Percentiles rank a stretch among this genome's conserved stretches.
These are phyloP conservation scores for Entonaema liquescens DNA, from an alignment of 495 filamentous ascomycete genomes.

Conservation along the genomic window DNA sequence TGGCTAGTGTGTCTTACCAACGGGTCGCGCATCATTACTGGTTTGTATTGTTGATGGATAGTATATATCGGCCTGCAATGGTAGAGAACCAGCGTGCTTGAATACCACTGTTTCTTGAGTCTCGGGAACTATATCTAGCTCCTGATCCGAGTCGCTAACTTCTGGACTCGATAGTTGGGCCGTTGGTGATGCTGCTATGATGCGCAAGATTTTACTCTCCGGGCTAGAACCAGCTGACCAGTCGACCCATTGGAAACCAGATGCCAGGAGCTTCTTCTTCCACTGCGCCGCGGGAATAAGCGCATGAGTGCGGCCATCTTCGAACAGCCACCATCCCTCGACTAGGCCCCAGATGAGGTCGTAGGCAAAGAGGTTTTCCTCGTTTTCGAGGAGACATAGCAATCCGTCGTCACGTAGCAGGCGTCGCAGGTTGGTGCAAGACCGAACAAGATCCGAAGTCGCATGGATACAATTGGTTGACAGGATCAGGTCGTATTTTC, in stretches of 20 bases:
- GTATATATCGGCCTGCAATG: conserved; percentile 57
- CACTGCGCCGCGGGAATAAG: conserved; percentile 48
- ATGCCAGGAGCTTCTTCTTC: conserved; percentile 49
- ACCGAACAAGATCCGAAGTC: conserved; percentile 45
- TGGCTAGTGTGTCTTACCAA: conserved; percentile 14
- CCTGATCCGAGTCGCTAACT: not conserved
- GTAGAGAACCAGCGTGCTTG: conserved; percentile 39
- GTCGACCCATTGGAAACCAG: conserved; percentile 56
- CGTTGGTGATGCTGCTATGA: conserved; percentile 36
- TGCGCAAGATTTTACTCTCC: conserved; percentile 45
- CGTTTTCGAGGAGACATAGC: conserved; percentile 57
- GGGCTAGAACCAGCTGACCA: conserved; percentile 54
- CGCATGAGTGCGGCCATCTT: conserved; percentile 57
- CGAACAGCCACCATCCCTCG: conserved; percentile 64
- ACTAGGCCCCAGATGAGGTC: conserved; percentile 61
- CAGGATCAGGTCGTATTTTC: conserved; percentile 49
- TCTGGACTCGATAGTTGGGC: not conserved
- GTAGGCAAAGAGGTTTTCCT: conserved; percentile 49
- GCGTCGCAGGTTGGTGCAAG: conserved; percentile 45
- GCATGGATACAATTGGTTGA: conserved; percentile 58
- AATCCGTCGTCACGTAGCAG: conserved; percentile 54
- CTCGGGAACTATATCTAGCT: not conserved
- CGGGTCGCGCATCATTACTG: conserved; percentile 12
- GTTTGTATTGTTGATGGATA: conserved; percentile 44
- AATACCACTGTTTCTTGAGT: conserved; percentile 48